Evolutionary conservation across 371 early-diverging fungal genomes (phyloP).

Genomic region (Lichtheimia ornata): DNA sequence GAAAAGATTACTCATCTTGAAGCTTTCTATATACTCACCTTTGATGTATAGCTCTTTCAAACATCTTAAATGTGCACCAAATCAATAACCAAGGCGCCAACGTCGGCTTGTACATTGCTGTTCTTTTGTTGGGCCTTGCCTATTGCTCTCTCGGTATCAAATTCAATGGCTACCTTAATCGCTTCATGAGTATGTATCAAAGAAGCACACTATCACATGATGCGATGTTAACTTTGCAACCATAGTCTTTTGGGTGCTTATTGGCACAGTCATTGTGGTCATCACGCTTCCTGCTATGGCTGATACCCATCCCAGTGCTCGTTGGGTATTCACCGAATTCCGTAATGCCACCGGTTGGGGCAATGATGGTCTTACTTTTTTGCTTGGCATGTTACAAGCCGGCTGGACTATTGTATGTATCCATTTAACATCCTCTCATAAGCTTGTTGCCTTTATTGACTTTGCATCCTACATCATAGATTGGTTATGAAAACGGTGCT

Average conservation of each 20-base stretch:
- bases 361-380: conserved; percentile 32
- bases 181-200: conserved; percentile 21
- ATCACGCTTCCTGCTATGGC: conserved; percentile 39
- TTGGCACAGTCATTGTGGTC: conserved; percentile 39
- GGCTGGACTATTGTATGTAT: conserved; percentile 33
- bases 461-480: conserved; percentile 9
- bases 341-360: conserved; percentile 36
- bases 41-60: conserved; percentile 17
- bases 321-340: conserved; percentile 46
- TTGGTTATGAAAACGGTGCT: conserved; percentile 43
- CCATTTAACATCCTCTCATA: background rate
- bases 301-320: conserved; percentile 27
- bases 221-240: background rate
- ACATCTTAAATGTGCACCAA: conserved; percentile 17
- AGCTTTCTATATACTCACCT: background rate
- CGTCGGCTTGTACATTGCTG: conserved; percentile 32
- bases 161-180: conserved; percentile 30
- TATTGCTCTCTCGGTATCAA: conserved; percentile 32
- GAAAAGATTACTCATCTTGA: background rate
- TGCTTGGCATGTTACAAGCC: conserved; percentile 43
- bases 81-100: conserved; percentile 29
- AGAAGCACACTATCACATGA: background rate
- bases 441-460: background rate
- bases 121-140: conserved; percentile 21
- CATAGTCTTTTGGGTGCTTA: conserved; percentile 30